Percentiles rank a stretch among this genome's conserved stretches.
Evolutionary conservation across 2,329 filamentous ascomycete species (phyloP).

Genomic region (Sporothrix brasiliensis): DNA sequence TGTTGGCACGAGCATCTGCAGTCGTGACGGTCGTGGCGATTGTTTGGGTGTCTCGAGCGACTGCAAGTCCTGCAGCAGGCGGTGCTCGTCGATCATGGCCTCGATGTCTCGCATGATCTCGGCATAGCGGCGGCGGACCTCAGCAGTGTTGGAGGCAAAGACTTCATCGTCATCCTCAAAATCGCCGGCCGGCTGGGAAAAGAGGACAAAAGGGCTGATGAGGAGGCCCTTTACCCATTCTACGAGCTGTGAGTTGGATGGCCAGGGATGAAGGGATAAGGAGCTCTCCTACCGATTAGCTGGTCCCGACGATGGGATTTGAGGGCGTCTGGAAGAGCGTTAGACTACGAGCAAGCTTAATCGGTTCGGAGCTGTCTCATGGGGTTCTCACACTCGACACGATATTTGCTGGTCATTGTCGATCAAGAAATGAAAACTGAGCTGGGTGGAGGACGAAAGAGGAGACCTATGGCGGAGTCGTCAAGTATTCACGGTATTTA

Average conservation of each 20-base stretch:
- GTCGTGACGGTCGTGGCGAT: slow-evolving; percentile 67
- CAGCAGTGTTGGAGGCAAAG: slow-evolving; percentile 72
- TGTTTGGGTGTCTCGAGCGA: slow-evolving; percentile 52
- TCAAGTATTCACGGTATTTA: background rate
- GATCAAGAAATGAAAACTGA: background rate
- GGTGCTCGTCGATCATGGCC: slow-evolving; percentile 87
- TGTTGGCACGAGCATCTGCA: slow-evolving; percentile 87
- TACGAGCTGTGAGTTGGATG: slow-evolving; percentile 39
- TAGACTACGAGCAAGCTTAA: background rate
- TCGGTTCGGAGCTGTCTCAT: background rate
- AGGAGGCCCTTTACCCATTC: slow-evolving; percentile 97
- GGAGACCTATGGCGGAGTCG: background rate
- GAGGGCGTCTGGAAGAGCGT: slow-evolving; percentile 55
- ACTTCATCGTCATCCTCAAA: slow-evolving; percentile 69
- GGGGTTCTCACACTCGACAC: slow-evolving; percentile 69
- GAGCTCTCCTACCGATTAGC: slow-evolving; percentile 57
- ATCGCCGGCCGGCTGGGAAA: slow-evolving; percentile 89
- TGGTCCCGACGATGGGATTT: slow-evolving; percentile 91
- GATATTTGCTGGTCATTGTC: slow-evolving; percentile 64
- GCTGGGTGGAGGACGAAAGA: background rate
- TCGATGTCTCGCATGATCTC: slow-evolving; percentile 97
- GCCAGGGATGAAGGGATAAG: slow-evolving; percentile 5
- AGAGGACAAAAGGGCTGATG: slow-evolving; percentile 93
- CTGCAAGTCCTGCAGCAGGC: slow-evolving; percentile 65
- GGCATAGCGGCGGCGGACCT: slow-evolving; percentile 84